Evolutionary conservation across 257 asterid genomes (phyloP).

Genomic region (Paraleonurus japonicus): DNA sequence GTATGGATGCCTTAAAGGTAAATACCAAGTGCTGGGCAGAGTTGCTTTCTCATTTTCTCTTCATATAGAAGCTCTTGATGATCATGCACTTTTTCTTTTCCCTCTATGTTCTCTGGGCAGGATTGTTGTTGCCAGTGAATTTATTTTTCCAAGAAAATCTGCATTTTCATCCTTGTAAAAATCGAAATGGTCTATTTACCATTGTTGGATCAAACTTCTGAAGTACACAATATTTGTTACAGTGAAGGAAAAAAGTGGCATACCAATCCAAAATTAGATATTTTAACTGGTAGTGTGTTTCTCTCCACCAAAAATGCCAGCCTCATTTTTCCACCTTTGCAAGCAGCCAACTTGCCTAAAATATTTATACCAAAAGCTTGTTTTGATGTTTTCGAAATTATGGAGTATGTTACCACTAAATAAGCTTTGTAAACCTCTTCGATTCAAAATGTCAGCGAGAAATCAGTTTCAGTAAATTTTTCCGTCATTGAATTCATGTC

Average conservation of each 20-base stretch:
- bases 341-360: conserved; percentile 5
- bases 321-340: conserved; percentile 19
- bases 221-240: not conserved
- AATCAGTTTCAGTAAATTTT: conserved; percentile 8
- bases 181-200: not conserved
- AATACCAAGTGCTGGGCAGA: conserved; percentile 18
- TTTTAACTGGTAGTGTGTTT: conserved; percentile 5
- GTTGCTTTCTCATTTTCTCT: conserved; percentile 13
- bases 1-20: conserved; percentile 77
- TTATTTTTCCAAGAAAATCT: not conserved
- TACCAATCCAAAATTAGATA: not conserved
- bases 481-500: not conserved
- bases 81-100: not conserved
- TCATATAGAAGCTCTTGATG: not conserved
- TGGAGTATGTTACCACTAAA: not conserved
- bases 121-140: conserved; percentile 6
- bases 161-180: conserved; percentile 4
- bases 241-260: not conserved
- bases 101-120: not conserved
- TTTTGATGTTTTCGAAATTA: not conserved
- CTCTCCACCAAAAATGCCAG: not conserved
- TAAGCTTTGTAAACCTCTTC: not conserved
- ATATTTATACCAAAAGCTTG: not conserved
- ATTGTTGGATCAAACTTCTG: not conserved
- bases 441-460: not conserved